Base-by-base conservation (phyloP, 116 monocot genomes). In the Posidonia oceanica region DNA sequence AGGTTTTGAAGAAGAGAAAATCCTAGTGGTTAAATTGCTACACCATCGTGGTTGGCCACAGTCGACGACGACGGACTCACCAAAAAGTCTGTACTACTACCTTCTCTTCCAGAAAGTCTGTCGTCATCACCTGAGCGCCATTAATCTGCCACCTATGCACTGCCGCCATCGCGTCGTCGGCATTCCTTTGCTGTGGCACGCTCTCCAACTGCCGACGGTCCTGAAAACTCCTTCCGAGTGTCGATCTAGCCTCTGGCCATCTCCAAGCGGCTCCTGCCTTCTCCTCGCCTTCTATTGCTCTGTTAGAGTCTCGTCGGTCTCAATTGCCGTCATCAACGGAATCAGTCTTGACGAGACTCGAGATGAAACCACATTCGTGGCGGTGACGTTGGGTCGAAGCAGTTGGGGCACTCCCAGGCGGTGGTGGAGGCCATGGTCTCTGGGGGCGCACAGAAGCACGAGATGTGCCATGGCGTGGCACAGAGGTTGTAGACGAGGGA, bases 401-500 rank as follows among this genome's bases (percentile, higher is more conserved):
- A 96, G 72, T 96, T 91, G 23, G 91, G 95, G 71, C 95, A 96
- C 37, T 83, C 65, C 95, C 91, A 96, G 42, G 69, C 60, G 18
- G 79, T 69, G 48, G 74, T 75, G 70, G 79, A 69, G 36, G 88
- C 76, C 69, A 91, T 78, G 44, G 69, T 67, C 54, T 74, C 75
- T 14, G 84, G 83, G 1, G 84, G 88, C 36, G 37, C 38, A 41
- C 84, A 74, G 61, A 95, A 84, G 76, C 95, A 95, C 16, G 74
- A 80, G 37, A 86, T 86, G 80, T 96, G 95, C 91, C 95, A 96
- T 4, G 91, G 91, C 18, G 95, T 85, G 57, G 79, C 83, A 82
- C 95, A 96, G 67, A 84, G 88, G 78, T 66, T 61, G 75, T 88
- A 96, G 40, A 36, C 61, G 12, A 96, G 22, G 42, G 79, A 18